These are phyloP conservation scores for Ophiognomonia clavigignenti-juglandacearum DNA, from an alignment of 2,329 filamentous ascomycete species.

Conservation along the genomic window DNA sequence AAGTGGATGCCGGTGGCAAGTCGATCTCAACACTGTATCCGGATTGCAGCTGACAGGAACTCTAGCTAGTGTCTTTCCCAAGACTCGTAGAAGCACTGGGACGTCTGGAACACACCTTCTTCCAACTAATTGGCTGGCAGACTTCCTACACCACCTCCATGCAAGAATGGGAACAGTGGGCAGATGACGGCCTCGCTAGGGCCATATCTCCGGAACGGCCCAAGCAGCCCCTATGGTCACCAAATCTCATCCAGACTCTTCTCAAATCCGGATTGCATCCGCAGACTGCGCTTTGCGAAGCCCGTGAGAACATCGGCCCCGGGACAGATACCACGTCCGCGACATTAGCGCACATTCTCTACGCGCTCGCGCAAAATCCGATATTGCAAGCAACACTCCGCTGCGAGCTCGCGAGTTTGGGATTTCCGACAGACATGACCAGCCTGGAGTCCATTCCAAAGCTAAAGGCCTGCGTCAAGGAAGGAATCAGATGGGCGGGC, in stretches of 20 bases:
- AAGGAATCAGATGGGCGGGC: conserved; percentile 24
- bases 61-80: conserved; percentile 6
- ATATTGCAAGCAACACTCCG: conserved; percentile 22
- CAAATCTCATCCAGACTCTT: conserved; percentile 21
- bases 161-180: background rate
- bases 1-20: conserved; percentile 25
- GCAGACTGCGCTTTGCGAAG: conserved; percentile 24
- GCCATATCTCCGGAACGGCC: background rate
- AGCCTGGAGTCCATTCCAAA: conserved; percentile 20
- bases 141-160: background rate
- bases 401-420: conserved; percentile 16
- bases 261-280: conserved; percentile 18
- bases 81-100: background rate
- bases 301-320: conserved; percentile 25
- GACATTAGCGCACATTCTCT: conserved; percentile 26
- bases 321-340: conserved; percentile 28
- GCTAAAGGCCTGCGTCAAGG: conserved; percentile 22
- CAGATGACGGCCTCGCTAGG: background rate
- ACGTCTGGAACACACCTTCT: background rate
- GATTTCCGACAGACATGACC: conserved; percentile 22
- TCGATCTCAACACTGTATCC: background rate
- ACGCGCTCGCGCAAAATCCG: conserved; percentile 22
- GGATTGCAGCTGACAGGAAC: background rate
- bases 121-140: background rate
- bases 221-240: background rate